A percentile compares a stretch with the other conserved stretches of the same genome.
Evolutionary conservation across 2,329 filamentous ascomycete species (phyloP).

Genomic region (Ophiostoma sp.): DNA sequence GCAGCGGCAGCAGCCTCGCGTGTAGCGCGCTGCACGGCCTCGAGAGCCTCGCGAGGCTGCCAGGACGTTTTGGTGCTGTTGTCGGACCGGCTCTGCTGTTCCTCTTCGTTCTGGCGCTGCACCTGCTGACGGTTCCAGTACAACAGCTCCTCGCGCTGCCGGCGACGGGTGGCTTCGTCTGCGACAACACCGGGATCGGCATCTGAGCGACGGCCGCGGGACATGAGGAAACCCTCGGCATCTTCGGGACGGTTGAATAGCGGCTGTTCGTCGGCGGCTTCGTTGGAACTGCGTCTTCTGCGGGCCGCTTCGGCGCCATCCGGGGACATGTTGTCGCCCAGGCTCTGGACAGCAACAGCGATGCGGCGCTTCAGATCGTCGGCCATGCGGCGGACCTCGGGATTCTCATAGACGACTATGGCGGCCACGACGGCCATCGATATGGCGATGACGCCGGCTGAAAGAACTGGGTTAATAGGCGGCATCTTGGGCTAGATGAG

Average conservation of each 20-base stretch:
- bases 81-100: slow-evolving; percentile 19
- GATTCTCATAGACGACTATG: slow-evolving; percentile 58
- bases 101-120: slow-evolving; percentile 39
- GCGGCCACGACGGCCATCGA: slow-evolving; percentile 53
- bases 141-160: slow-evolving; percentile 59
- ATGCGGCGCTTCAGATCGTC: slow-evolving; percentile 57
- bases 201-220: slow-evolving; percentile 36
- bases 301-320: neutral
- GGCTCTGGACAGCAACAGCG: slow-evolving; percentile 53
- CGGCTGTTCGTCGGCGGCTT: slow-evolving; percentile 42
- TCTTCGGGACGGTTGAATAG: slow-evolving; percentile 62
- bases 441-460: slow-evolving; percentile 54
- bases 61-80: neutral
- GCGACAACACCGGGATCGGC: slow-evolving; percentile 50
- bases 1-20: slow-evolving; percentile 23
- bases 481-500: slow-evolving; percentile 41
- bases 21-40: slow-evolving; percentile 21
- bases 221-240: slow-evolving; percentile 57
- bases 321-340: slow-evolving; percentile 53
- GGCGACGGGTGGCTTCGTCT: slow-evolving; percentile 55
- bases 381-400: slow-evolving; percentile 56
- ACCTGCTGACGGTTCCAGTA: slow-evolving; percentile 58
- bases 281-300: slow-evolving; percentile 39
- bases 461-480: slow-evolving; percentile 50
- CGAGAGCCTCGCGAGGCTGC: slow-evolving; percentile 20